These are phyloP conservation scores for Neonectria coccinea DNA, from an alignment of 2,329 filamentous ascomycete species.

Conservation along the genomic window DNA sequence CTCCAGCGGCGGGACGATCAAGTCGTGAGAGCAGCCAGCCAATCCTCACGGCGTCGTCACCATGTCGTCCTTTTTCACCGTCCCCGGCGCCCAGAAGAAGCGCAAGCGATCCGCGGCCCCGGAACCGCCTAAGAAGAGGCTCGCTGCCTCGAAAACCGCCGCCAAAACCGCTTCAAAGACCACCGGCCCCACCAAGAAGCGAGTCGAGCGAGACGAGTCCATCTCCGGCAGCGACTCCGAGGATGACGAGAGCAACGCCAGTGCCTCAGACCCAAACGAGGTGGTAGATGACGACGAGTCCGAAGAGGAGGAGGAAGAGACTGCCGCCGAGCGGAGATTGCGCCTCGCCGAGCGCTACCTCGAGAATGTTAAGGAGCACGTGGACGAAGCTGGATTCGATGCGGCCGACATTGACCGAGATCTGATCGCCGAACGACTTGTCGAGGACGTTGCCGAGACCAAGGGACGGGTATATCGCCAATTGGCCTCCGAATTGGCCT, in stretches of 20 bases:
- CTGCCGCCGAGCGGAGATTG: conserved; percentile 86
- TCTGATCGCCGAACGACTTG: conserved; percentile 87
- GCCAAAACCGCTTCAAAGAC: conserved; percentile 57
- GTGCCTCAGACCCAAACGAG: conserved; percentile 57
- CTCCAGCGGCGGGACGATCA: conserved; percentile 45
- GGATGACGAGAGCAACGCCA: conserved; percentile 65
- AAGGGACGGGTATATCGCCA: conserved; percentile 91
- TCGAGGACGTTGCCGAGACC: conserved; percentile 91
- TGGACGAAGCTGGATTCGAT: conserved; percentile 87
- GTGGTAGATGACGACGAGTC: conserved; percentile 62
- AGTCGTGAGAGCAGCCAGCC: conserved; percentile 45
- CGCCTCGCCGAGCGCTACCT: conserved; percentile 93
- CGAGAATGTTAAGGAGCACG: conserved; percentile 86
- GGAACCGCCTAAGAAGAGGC: conserved; percentile 70
- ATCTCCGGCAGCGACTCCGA: conserved; percentile 87
- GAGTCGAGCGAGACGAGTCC: conserved; percentile 73
- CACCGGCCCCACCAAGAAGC: conserved; percentile 56
- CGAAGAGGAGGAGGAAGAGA: conserved; percentile 84
- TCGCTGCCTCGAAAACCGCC: conserved; percentile 60
- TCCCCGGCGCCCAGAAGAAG: conserved; percentile 89
- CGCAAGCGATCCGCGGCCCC: conserved; percentile 76
- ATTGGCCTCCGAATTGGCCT: conserved; percentile 79
- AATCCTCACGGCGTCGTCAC: conserved; percentile 46
- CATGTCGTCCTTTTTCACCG: conserved; percentile 98
- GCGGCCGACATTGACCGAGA: conserved; percentile 94